Base-by-base conservation (phyloP, 768 basidiomycete genomes). In the Rhodotorula diobovata region DNA sequence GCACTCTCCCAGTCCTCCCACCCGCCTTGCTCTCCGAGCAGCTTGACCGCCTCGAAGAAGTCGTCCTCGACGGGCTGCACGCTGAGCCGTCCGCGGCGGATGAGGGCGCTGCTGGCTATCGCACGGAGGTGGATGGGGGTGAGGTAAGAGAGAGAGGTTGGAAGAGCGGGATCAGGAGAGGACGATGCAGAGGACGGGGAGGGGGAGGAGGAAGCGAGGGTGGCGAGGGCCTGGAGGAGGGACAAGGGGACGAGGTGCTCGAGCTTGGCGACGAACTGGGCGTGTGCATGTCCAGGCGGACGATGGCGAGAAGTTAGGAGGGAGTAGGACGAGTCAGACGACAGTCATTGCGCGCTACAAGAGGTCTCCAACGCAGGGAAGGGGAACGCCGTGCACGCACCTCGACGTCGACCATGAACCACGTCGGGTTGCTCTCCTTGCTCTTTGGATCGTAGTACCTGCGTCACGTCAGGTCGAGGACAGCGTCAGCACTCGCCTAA, bases 371-470 rank as follows among this genome's bases (percentile, higher is more conserved):
- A n/a, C n/a, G n/a, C 12, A 43, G 41, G 14, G 8, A 18, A 43
- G 14, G 41, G 18, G 41, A 15, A 43, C 8, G 14, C 14, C 6
- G 6, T 2, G 2, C 2, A 18, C 56, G 41, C 48, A 68, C 71
- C 63, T 72, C 71, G 62, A 88, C 81, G 76, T 92, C 88, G 46
- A 93, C 90, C 93, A 97, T 97, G 82, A 84, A 93, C 93, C 93
- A 97, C 78, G 85, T 90, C 3, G 93, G 93, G 20, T 87, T 83
- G 7, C 84, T 83, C 76, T 87, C 76, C 66, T 91, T 84, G 4
- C 91, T 86, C 86, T 94, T 94, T 1, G 76, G 63, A 59, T 82
- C 81, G 64, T 70, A 80, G 65, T 82, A 82, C 10, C 67, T 64
- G 53, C 43, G n/a, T n/a, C n/a, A 5, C 50, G 5, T 4, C n/a